phyloP scores from a whole-genome alignment of 768 basidiomycete genomes.

The Pleurotus citrinopileatus region DNA sequence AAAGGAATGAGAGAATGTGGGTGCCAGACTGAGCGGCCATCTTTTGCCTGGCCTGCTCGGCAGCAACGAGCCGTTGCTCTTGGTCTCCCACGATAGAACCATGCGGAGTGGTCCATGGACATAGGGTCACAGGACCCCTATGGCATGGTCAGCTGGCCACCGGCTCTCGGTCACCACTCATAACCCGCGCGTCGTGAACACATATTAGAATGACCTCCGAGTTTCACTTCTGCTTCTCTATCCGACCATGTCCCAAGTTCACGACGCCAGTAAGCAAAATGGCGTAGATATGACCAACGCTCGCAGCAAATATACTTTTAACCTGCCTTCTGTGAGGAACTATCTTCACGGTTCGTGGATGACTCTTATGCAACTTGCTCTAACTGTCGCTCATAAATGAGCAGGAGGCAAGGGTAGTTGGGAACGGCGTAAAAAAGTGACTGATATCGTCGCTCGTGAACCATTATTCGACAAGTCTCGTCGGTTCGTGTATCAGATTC shows the following conservation, averaged over 20 bases:
- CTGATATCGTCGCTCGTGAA: slow-evolving; percentile 47
- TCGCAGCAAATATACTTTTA: slow-evolving; percentile 39
- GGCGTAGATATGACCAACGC: slow-evolving; percentile 51
- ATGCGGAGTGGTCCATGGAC: neutral
- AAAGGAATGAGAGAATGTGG: neutral
- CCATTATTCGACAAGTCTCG: slow-evolving; percentile 56
- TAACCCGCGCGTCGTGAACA: neutral
- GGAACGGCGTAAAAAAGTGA: slow-evolving; percentile 43
- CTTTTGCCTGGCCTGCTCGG: neutral
- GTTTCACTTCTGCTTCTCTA: too few relatives aligned
- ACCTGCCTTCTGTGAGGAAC: slow-evolving; percentile 39
- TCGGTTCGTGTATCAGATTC: slow-evolving; percentile 32
- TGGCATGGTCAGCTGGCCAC: neutral
- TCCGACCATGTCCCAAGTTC: slow-evolving; percentile 10
- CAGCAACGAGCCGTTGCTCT: neutral
- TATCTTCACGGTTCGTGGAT: slow-evolving; percentile 47
- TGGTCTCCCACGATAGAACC: neutral
- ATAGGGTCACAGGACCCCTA: too few relatives aligned
- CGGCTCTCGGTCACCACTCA: neutral
- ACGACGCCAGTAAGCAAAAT: slow-evolving; percentile 45
- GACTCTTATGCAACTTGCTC: neutral
- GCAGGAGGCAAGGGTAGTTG: slow-evolving; percentile 50
- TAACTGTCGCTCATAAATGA: neutral
- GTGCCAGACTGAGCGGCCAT: too few relatives aligned
- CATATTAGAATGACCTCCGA: too few relatives aligned